Evolutionary conservation across 2,329 filamentous ascomycete species (phyloP).

Genomic region (Pseudocercospora eumusae): DNA sequence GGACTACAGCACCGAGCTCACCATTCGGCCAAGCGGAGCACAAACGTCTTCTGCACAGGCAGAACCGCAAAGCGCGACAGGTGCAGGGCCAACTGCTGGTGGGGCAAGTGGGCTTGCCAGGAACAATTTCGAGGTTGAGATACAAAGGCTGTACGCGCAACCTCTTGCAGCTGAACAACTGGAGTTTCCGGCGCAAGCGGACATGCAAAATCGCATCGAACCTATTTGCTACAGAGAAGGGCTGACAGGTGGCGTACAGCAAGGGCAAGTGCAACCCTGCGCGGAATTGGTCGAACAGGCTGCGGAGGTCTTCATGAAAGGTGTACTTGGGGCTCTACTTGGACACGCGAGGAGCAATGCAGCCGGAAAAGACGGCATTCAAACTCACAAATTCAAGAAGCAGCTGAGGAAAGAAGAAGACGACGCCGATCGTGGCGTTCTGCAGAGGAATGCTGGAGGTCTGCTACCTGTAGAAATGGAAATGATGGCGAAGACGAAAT

Average conservation of each 20-base stretch:
- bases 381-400: slow-evolving; percentile 74
- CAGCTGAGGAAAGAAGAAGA: slow-evolving; percentile 77
- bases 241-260: slow-evolving; percentile 48
- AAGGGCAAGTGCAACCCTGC: slow-evolving; percentile 47
- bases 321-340: slow-evolving; percentile 58
- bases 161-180: slow-evolving; percentile 62
- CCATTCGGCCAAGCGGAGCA: slow-evolving; percentile 28
- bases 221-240: slow-evolving; percentile 68
- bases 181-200: slow-evolving; percentile 62
- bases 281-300: slow-evolving; percentile 63
- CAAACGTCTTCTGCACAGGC: slow-evolving; percentile 19
- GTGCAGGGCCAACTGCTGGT: slow-evolving; percentile 14
- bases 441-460: slow-evolving; percentile 72
- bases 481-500: slow-evolving; percentile 68
- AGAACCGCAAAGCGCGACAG: slow-evolving; percentile 30
- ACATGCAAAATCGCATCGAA: slow-evolving; percentile 61
- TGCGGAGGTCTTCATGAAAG: slow-evolving; percentile 64
- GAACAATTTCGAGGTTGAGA: slow-evolving; percentile 64
- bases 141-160: slow-evolving; percentile 64
- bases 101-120: slow-evolving; percentile 26
- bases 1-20: slow-evolving; percentile 36
- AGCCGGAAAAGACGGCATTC: slow-evolving; percentile 55
- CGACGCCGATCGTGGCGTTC: slow-evolving; percentile 69
- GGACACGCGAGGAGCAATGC: slow-evolving; percentile 57
- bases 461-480: slow-evolving; percentile 79